A percentile compares a stretch with the other conserved stretches of the same genome.
These are phyloP conservation scores for Arthrobotrys entomopaga DNA, from an alignment of 2,329 filamentous ascomycete species.

Conservation along the genomic window DNA sequence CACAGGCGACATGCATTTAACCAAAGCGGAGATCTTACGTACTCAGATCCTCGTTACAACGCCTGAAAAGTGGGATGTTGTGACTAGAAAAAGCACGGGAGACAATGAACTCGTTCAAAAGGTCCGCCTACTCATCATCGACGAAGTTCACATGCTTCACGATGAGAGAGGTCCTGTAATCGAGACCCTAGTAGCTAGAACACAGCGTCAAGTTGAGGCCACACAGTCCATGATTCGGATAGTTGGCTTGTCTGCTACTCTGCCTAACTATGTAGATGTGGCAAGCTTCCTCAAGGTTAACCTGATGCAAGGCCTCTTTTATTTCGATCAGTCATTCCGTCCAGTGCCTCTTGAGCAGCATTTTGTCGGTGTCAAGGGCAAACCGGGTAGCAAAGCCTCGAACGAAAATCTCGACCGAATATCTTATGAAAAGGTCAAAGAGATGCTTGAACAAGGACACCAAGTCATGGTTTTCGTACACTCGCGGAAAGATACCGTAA, in stretches of 20 bases:
- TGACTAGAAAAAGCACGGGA: conserved; percentile 94
- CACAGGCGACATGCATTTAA: conserved; percentile 98
- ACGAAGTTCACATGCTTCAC: conserved; percentile 99
- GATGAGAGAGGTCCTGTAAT: conserved; percentile 96
- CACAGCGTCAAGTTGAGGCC: conserved; percentile 94
- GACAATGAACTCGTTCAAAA: conserved; percentile 98
- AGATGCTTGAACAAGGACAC: conserved; percentile 91
- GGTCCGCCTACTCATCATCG: conserved; percentile 93
- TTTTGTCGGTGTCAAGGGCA: conserved; percentile 95
- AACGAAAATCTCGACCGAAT: conserved; percentile 88
- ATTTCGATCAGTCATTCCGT: conserved; percentile 94
- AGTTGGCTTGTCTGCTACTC: conserved; percentile 90
- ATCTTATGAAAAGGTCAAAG: conserved; percentile 91
- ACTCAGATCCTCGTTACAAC: conserved; percentile 99
- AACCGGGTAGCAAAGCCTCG: conserved; percentile 80
- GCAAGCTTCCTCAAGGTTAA: conserved; percentile 98
- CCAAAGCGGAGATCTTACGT: conserved; percentile 92
- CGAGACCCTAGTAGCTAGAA: conserved; percentile 93
- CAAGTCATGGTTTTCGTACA: conserved; percentile 99
- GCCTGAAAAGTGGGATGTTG: conserved; percentile 99
- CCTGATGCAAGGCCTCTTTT: conserved; percentile 89
- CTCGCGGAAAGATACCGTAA: conserved; percentile 90
- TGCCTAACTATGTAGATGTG: conserved; percentile 96
- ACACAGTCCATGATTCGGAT: conserved; percentile 97
- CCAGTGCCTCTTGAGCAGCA: conserved; percentile 97